phyloP scores from a whole-genome alignment of 2,329 filamentous ascomycete genomes.

The Pseudogymnoascus sp. region DNA sequence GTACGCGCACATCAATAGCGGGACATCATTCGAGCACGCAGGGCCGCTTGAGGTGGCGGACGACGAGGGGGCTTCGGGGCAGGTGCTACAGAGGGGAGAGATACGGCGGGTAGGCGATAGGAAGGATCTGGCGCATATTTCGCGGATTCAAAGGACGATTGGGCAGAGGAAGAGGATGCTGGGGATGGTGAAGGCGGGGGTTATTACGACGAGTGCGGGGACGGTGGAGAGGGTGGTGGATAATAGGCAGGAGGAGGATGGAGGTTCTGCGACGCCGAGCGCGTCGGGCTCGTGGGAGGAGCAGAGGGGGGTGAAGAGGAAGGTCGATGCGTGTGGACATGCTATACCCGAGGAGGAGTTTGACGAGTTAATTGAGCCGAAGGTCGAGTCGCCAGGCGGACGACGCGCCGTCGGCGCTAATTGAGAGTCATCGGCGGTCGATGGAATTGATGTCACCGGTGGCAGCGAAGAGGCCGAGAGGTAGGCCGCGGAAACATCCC shows the following conservation, averaged over 20 bases:
- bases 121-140: not conserved
- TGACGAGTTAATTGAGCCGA: not conserved
- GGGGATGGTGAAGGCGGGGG: not conserved
- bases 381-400: not conserved
- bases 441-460: not conserved
- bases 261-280: not conserved
- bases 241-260: not conserved
- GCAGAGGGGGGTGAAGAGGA: not conserved
- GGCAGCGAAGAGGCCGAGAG: conserved; percentile 58
- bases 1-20: not conserved
- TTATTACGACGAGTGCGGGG: not conserved
- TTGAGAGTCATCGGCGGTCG: not conserved
- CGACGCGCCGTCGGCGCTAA: not conserved
- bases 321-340: not conserved
- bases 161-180: not conserved
- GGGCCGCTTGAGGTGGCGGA: not conserved
- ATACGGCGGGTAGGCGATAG: not conserved
- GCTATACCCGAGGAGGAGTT: conserved; percentile 1
- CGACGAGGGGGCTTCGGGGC: not conserved
- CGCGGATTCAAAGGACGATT: not conserved
- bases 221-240: not conserved
- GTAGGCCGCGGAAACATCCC: conserved; percentile 76
- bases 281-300: not conserved
- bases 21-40: not conserved
- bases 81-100: not conserved